Base-by-base conservation (phyloP, 2,329 filamentous ascomycete genomes). In the Colletotrichum horii region DNA sequence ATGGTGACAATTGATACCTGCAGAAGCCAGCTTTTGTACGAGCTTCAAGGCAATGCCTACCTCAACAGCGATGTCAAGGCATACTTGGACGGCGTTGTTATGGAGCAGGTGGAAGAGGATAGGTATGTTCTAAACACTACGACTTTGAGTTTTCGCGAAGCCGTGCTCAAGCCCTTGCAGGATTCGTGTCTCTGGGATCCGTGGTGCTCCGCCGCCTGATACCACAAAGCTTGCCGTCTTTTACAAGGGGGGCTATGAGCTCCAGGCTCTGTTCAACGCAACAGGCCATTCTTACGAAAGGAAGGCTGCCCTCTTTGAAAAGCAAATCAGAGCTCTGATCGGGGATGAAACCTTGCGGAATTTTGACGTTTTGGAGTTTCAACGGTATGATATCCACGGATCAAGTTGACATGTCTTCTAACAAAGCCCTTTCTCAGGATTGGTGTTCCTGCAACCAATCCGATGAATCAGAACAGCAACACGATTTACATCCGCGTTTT, bases 161-260 rank as follows among this genome's bases (percentile, higher is more conserved):
- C 26, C 15, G 2, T 56, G 7, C 52, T 56, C 2, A 56, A 24
- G 2, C 24, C 2, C 8, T 26, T 56, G 14, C 22, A 56, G 52
- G 26, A 28, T 58, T 58, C 55, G 3, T 26, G 55, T 58, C 28
- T 58, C 55, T 28, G 55, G 55, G 0, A 0, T 58, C 0, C 55
- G 2, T 28, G 55, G 55, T 1, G 55, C 55, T 83, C 84, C 86
- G 1, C 88, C 88, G 4, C 88, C 88, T 0, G 83, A 86, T 5
- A 89, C 88, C 1, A 90, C 88, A 3, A 90, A 90, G 77, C 82
- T 88, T 8, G 88, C 87, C 6, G 83, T 89, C 22, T 89, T 87
- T 78, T 89, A 88, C 77, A 81, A 82, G 16, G 88, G 85, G 15
- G 88, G 88, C 0, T 90, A 84, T 74, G 85, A 89, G 78, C 82